A percentile compares a stretch with the other conserved stretches of the same genome.
These are phyloP conservation scores for Arthroderma sp. DNA, from an alignment of 2,329 filamentous ascomycete species.

Conservation along the genomic window DNA sequence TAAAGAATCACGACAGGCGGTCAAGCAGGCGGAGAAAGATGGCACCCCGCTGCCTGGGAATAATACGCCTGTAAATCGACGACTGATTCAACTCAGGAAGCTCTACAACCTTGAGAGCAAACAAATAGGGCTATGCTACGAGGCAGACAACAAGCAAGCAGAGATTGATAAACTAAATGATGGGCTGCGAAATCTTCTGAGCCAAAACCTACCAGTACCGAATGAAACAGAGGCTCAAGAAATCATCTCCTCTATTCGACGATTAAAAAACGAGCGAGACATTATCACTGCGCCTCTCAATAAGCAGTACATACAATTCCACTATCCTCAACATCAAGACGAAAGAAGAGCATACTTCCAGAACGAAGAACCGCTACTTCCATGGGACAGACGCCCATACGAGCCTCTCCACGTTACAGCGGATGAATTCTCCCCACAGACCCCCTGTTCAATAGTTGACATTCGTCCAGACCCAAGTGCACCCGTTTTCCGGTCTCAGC, in stretches of 20 bases:
- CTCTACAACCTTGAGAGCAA: constrained; percentile 19
- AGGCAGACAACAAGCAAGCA: constrained; percentile 8
- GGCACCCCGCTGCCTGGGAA: not conserved
- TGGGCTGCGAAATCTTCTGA: constrained; percentile 4
- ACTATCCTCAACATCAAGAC: not conserved
- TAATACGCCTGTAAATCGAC: constrained; percentile 3
- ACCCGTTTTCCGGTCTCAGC: constrained; percentile 12
- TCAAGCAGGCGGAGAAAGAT: constrained; percentile 6
- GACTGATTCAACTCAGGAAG: constrained; percentile 7
- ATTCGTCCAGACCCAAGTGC: constrained; percentile 22
- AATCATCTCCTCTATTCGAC: not conserved
- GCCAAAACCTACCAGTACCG: not conserved
- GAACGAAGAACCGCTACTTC: constrained; percentile 36
- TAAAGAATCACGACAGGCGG: not conserved
- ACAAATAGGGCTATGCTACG: constrained; percentile 8
- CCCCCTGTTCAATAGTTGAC: constrained; percentile 22
- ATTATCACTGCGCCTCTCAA: not conserved
- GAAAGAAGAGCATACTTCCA: not conserved
- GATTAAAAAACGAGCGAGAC: not conserved
- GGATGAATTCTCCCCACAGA: constrained; percentile 54
- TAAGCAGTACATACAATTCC: not conserved
- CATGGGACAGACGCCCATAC: constrained; percentile 56
- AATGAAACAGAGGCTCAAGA: not conserved
- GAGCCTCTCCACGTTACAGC: constrained; percentile 51
- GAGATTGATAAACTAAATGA: constrained; percentile 18